Evolutionary conservation across 495 filamentous ascomycete genomes (phyloP), one percentile per base, ranked within the genome.

Genomic region (Lasiosphaeria hispida): DNA sequence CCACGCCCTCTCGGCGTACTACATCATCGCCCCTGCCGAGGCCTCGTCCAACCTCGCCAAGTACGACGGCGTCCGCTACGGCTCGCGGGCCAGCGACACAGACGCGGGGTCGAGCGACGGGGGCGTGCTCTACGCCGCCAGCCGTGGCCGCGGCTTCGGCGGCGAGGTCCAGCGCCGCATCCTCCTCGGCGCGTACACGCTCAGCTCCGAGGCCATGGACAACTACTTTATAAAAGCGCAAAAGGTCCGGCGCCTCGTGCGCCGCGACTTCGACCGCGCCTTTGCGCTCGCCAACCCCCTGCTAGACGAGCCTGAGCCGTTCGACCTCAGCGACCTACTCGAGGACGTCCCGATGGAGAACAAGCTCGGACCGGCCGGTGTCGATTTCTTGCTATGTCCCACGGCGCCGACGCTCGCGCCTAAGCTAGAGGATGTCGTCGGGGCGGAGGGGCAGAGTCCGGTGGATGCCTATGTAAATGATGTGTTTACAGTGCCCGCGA

Each of bases 221-320:
- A 97, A 97, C 67, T 97, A 97, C 70, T 99, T 99, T 69, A 83
- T 96, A 50, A 85, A 96, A 69, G 94, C 94, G 50, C 94, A 99
- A 69, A 85, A 85, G 54, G 83, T 96, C 44, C 87, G 94, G 3
- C 81, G 91, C 47, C 76, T 97, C 10, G 90, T 99, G 5, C 84
- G 89, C 68, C 71, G 75, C 17, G 95, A 98, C 62, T 97, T 99
- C 64, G 83, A 97, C 65, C 66, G 82, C 10, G 83, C 88, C 3
- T 97, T 99, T 65, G 63, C 68, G 10, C 66, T 85, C 33, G 71
- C 73, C 4, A 89, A 96, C 68, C 86, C 85, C 7, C 79, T 97
- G 9, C 68, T 48, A 14, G 48, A 45, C 10, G 57, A 42, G 19
- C 18, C 35, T 13, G 73, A 79, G 48, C 67, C 69, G 37, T 78